Evolutionary conservation across 2,329 filamentous ascomycete species (phyloP), one percentile per base, ranked within the genome.

Genomic region (Hypoxylon sp.): DNA sequence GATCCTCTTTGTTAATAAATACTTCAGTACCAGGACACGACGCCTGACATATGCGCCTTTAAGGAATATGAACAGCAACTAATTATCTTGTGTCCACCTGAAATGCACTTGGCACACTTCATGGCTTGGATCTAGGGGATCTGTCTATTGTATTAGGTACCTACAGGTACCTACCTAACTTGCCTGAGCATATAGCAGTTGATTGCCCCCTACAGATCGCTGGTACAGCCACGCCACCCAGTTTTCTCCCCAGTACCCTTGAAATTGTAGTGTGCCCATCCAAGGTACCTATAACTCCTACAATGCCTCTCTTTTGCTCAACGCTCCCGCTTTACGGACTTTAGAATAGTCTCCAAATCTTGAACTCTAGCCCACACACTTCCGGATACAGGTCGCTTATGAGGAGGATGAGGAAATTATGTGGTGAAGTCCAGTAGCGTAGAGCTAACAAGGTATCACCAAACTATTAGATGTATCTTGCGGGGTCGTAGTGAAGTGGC

Each of bases 401-500:
- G 80, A 78, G 57, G 50, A 75, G 61, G 72, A 79, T 15, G 76
- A 80, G 72, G 42, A 54, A 21, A 67, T 78, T 71, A 79, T 77
- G n/a, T n/a, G n/a, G n/a, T n/a, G 78, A 73, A 81, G 79, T 72
- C 79, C 75, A 60, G 79, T 81, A 75, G 77, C 74, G 64, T 78
- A 81, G 67, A 78, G 76, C 6, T 77, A 77, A 68, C 75, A 67
- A 39, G 75, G 75, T 32, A 59, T 78, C 35, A 75, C 71, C 6
- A 78, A 79, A 68, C 76, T 79, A 57, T 81, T 77, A 48, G 79
- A 80, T 58, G 72, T 81, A 15, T 80, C 78, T 6, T 80, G 80
- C 65, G 77, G 78, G 65, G 74, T 81, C 13, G 76, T 82, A 17
- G 78, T 81, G 73, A 75, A 78, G 58, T 64, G 67, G 37, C 53